phyloP scores from a whole-genome alignment of 106 monocot genomes.

The Acanthochlamys bracteata region DNA sequence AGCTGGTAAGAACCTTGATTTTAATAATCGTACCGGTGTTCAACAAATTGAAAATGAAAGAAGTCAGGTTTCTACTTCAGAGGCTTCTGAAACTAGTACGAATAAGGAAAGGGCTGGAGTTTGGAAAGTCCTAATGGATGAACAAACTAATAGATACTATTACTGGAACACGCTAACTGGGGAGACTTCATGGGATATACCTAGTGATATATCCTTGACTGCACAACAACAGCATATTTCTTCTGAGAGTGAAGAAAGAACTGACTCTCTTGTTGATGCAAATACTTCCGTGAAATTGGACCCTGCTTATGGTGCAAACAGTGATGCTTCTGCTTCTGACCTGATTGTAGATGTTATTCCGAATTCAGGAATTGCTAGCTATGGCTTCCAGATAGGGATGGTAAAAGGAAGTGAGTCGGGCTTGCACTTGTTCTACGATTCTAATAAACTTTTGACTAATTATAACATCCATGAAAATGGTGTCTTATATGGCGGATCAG shows the following conservation, averaged over 20 bases:
- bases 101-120: slow-evolving; percentile 38
- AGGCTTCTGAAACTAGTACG: slow-evolving; percentile 33
- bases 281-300: slow-evolving; percentile 6
- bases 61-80: slow-evolving; percentile 12
- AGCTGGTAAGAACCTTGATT: slow-evolving; percentile 7
- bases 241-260: slow-evolving; percentile 15
- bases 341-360: slow-evolving; percentile 7
- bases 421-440: slow-evolving; percentile 14
- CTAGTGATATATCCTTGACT: slow-evolving; percentile 24
- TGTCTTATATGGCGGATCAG: slow-evolving; percentile 4
- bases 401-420: slow-evolving; percentile 13
- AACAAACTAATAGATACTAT: slow-evolving; percentile 71
- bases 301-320: not conserved
- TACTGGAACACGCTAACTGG: slow-evolving; percentile 96
- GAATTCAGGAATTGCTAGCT: slow-evolving; percentile 6
- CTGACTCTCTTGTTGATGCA: slow-evolving; percentile 3
- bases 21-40: not conserved
- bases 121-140: slow-evolving; percentile 86
- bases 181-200: slow-evolving; percentile 94
- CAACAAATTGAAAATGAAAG: slow-evolving; percentile 11
- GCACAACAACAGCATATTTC: slow-evolving; percentile 14
- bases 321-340: slow-evolving; percentile 17
- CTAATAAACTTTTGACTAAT: slow-evolving; percentile 14
- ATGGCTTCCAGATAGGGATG: slow-evolving; percentile 6
- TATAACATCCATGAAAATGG: slow-evolving; percentile 9